Conservation (phyloP, 345 rosid species). For the Salix suchowensis region DNA sequence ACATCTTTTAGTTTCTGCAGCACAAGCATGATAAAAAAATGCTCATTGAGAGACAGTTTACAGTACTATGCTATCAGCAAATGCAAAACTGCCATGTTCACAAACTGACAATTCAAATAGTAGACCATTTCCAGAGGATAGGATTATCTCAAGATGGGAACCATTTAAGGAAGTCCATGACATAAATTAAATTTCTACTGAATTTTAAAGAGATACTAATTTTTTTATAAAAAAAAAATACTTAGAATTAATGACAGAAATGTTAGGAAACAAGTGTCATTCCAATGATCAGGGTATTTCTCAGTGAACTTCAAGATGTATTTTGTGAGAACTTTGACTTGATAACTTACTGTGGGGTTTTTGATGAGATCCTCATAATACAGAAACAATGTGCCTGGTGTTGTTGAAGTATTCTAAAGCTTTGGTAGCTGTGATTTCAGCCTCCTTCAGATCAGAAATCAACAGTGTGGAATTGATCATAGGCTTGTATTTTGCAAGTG, state of each 20-base stretch:
- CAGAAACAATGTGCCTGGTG: constrained; percentile 67
- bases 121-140: neutral
- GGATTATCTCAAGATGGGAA: neutral
- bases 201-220: neutral
- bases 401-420: constrained; percentile 62
- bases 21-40: constrained; percentile 2
- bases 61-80: neutral
- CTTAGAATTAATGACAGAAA: neutral
- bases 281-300: neutral
- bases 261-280: neutral
- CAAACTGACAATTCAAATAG: neutral
- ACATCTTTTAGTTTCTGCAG: constrained; percentile 73
- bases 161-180: neutral
- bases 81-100: neutral
- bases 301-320: neutral
- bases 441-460: constrained; percentile 54
- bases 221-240: neutral
- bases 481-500: constrained; percentile 78
- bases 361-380: constrained; percentile 79
- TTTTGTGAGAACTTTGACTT: neutral
- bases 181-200: neutral
- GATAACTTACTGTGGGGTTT: constrained; percentile 45
- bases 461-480: constrained; percentile 58
- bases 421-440: constrained; percentile 50
- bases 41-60: neutral